Evolutionary conservation across 345 rosid species (phyloP), one percentile per base, ranked within the genome.

Genomic region (Salix udensis): DNA sequence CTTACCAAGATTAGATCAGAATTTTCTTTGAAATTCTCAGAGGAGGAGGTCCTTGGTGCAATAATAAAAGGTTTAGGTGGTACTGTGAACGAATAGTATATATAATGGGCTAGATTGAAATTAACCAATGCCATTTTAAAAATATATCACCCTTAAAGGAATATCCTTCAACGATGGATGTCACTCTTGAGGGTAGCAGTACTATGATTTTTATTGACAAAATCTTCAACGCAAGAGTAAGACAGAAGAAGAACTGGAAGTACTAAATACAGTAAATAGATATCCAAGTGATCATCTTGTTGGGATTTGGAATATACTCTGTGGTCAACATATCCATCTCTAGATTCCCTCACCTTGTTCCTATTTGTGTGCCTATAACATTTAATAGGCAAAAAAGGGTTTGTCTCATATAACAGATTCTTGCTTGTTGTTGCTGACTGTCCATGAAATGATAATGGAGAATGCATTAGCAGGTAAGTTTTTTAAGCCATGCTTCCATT

Each of bases 361-460:
- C 44, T 40, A 2, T 10, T 40, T 40, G 10, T 40, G 44, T 12
- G 44, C 44, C 44, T 10, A 9, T 40, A 40, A 40, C 44, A 40
- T 40, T 10, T 40, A 12, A 40, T 40, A 40, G 44, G 44, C 44
- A 2, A 40, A 40, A 40, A 40, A 40, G 44, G 44, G 44, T 50
- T 50, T 50, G 7, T 50, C 6, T 50, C 55, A 4, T 2, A 50
- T 50, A 50, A 50, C 55, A 18, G 21, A 15, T 50, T 18, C n/a
- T 50, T 50, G 55, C 55, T 50, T 15, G 7, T 50, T 50, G 55
- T 50, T 50, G 55, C 55, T 50, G 55, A 15, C 55, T 50, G 55
- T 34, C 39, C 19, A 65, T 28, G n/a, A 18, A 50, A 2, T 30
- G 64, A 62, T 28, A 36, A 82, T 82, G 84, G 76, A 74, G 68